These are phyloP conservation scores for Penstemon eatonii DNA, from an alignment of 257 asterid genomes.

Conservation along the genomic window DNA sequence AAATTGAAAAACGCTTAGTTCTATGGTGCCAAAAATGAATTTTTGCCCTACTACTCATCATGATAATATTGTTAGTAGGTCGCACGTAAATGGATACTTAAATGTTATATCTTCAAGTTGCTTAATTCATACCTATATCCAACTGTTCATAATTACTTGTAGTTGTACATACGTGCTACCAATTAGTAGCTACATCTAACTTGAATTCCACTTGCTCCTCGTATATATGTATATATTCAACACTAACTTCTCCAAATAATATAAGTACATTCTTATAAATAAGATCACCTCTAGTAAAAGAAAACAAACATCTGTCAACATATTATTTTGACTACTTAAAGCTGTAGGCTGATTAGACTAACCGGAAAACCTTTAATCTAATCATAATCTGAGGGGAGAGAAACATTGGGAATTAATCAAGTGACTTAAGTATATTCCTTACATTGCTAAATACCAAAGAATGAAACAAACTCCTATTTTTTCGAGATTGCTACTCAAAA, in stretches of 20 bases:
- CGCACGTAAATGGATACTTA: too few species aligned
- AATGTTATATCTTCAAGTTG: too few species aligned
- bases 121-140: too few species aligned
- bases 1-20: too few species aligned
- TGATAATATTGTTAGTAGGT: too few species aligned
- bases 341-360: slow-evolving; percentile 22
- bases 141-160: too few species aligned
- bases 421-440: background rate
- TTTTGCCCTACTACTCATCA: too few species aligned
- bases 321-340: slow-evolving; percentile 17
- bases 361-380: background rate
- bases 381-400: background rate
- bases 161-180: too few species aligned
- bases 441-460: slow-evolving; percentile 8
- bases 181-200: too few species aligned
- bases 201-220: background rate
- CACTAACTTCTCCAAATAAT: background rate
- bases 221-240: background rate
- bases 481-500: slow-evolving; percentile 15
- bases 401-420: background rate
- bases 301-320: background rate
- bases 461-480: background rate
- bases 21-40: too few species aligned
- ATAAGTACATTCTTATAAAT: background rate
- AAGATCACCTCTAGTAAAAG: background rate